A percentile compares a stretch with the other conserved stretches of the same genome.
Evolutionary conservation across 805 yeast species (phyloP).

Genomic region (Yarrowia alimentaria): DNA sequence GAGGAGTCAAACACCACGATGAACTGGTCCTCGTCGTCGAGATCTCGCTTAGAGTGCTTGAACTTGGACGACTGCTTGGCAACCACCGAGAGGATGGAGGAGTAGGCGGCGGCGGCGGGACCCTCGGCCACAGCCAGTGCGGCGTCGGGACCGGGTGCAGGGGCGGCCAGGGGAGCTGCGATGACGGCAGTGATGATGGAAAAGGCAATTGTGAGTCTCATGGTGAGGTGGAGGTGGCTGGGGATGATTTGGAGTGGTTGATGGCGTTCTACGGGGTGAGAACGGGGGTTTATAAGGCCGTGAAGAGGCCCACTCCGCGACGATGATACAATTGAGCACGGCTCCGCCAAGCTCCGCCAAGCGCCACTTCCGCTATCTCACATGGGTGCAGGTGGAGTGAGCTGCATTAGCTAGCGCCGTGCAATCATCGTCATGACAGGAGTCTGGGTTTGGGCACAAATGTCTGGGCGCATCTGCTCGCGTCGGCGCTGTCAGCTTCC

Average conservation of each 20-base stretch:
- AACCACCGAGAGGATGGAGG: slow-evolving; percentile 8
- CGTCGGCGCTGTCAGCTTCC: too few relatives aligned
- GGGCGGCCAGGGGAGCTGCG: slow-evolving; percentile 13
- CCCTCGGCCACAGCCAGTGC: slow-evolving; percentile 8
- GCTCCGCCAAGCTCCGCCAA: slow-evolving; percentile 21
- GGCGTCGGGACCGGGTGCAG: slow-evolving; percentile 13
- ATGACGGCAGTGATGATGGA: slow-evolving; percentile 12
- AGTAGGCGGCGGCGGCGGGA: slow-evolving; percentile 10
- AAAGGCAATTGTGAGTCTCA: slow-evolving; percentile 12
- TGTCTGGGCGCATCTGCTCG: too few relatives aligned
- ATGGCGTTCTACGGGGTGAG: not conserved
- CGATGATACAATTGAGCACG: slow-evolving; percentile 12
- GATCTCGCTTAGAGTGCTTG: slow-evolving; percentile 18
- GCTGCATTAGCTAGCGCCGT: slow-evolving; percentile 23
- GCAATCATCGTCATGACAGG: slow-evolving; percentile 8
- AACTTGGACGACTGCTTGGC: slow-evolving; percentile 17
- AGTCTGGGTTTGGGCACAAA: slow-evolving; percentile 20
- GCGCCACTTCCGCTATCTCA: too few relatives aligned
- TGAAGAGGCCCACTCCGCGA: not conserved
- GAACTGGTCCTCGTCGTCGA: slow-evolving; percentile 8
- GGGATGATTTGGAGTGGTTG: slow-evolving; percentile 1
- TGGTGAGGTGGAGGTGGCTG: too few relatives aligned
- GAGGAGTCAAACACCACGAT: slow-evolving; percentile 5
- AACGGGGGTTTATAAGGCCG: slow-evolving; percentile 3
- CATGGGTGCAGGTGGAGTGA: slow-evolving; percentile 12